Base-by-base conservation (phyloP, 2,329 filamentous ascomycete species). In the Aspergillus spinulosporus region DNA sequence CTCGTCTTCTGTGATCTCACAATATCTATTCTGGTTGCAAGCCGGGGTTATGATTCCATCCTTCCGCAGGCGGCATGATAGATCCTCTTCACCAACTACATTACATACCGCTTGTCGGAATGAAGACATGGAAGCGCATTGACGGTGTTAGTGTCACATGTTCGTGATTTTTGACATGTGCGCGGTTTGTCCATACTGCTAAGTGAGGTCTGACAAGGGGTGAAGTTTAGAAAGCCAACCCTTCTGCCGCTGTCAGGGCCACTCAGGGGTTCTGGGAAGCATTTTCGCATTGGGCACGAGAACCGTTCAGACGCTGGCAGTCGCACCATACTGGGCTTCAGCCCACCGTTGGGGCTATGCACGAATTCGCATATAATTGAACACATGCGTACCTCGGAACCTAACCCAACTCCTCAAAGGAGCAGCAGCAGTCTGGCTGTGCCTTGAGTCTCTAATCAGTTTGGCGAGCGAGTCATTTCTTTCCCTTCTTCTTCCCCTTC, bases 401-500 rank as follows among this genome's bases (percentile, higher is more conserved):
- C 1, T 6, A 3, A 14, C 21, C 14, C 14, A 43, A 15, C 15
- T 6, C 6, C 21, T 15, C 14, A 21, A 15, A 43, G 3, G 14
- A 43, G 15, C n/a, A 9, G 39, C 3, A 37, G 14, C 21, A 21
- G 26, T n/a, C 31, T 48, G 12, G 31, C 32, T 34, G 14, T 43
- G 21, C 14, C 12, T 15, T 21, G 14, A 15, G 14, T 26, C 1
- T 9, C 40, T 6, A n/a, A 21, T 5, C 40, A 21, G 14, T 6
- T 43, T 43, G 40, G 14, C 15, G 4, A 49, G 29, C 6, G 5
- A 15, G 4, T 70, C 67, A 74, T 63, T 72, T 75, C 61, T 75
- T 78, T 12, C 76, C 74, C 63, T 80, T 84, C 64, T 81, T 84
- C 71, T 80, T 84, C 50, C 75, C 76, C 67, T 80, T 84, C 54